Base-by-base conservation (phyloP, 805 yeast species). In the Lipomyces spencermartinsiae region DNA sequence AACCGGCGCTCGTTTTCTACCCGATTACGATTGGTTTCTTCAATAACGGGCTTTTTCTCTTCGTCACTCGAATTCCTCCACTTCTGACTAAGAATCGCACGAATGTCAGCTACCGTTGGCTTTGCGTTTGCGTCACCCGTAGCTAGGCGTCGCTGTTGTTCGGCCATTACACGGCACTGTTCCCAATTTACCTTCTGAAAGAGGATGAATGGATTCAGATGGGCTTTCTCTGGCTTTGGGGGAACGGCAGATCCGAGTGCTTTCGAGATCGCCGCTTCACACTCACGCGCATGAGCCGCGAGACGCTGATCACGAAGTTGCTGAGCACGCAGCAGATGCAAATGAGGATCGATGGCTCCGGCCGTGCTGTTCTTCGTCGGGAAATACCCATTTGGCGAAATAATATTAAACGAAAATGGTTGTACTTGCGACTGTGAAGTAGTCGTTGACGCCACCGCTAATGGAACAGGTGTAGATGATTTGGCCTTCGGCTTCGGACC, bases 141-240 rank as follows among this genome's bases (percentile, higher is more conserved):
- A 9, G 72, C 64, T 16, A 70, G 67, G 57, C 75, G 79, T 62
- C 77, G 77, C 46, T 69, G 71, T 29, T 70, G 71, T 61, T 80
- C 82, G 2, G 81, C 76, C 57, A 76, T 78, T 37, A 74, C 71
- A 22, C 81, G 75, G 63, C 82, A 78, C 25, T 74, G 74, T 8
- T 80, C 82, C 83, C 83, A 80, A 67, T 78, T 79, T 51, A 78
- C 80, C 63, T 80, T 80, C 62, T 80, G 83, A 69, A 79, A 80
- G 5, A 80, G 73, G 49, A 80, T 66, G 61, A 79, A 80, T 29
- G 83, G 83, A 67, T 80, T 80, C 2, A 82, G 79, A 34, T 75
- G 76, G 29, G 80, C 79, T 22, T 81, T 73, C 53, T 79, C 81
- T 0, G 83, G 83, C 60, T 77, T 77, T 22, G 71, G 68, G 0